Evolutionary conservation across 2,329 filamentous ascomycete species (phyloP).

Genomic region (Leptographium wingfieldii): DNA sequence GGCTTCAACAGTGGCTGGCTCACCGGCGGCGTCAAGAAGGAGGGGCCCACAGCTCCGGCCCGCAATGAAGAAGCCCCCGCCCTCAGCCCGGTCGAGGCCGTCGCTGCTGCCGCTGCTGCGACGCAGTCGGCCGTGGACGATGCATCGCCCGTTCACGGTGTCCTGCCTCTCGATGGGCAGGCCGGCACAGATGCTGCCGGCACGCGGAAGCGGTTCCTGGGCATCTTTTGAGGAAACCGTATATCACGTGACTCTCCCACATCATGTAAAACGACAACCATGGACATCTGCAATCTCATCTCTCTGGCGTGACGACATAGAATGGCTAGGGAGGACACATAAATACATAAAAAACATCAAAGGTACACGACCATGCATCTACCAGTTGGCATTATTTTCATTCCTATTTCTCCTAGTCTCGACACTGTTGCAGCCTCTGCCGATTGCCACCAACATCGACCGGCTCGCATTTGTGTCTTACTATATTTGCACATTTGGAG

Average conservation of each 20-base stretch:
- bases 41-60: slow-evolving; percentile 12
- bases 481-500: slow-evolving; percentile 19
- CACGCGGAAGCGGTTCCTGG: slow-evolving; percentile 65
- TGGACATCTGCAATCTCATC: neutral
- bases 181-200: neutral
- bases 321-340: no score
- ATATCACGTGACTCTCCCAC: neutral
- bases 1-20: slow-evolving; percentile 26
- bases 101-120: slow-evolving; percentile 23
- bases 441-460: slow-evolving; percentile 55
- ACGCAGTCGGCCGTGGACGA: slow-evolving; percentile 21
- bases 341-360: no score
- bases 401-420: neutral
- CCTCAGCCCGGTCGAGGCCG: neutral
- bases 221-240: slow-evolving; percentile 50
- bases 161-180: neutral
- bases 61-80: slow-evolving; percentile 19
- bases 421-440: slow-evolving; percentile 9
- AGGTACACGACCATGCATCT: no score
- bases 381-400: no score
- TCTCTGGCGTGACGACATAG: neutral
- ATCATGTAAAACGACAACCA: slow-evolving; percentile 1
- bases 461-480: slow-evolving; percentile 70
- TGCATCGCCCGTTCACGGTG: slow-evolving; percentile 12
- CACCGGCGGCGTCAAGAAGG: slow-evolving; percentile 9